Conservation (phyloP, 192 early-diverging fungal species). For the Coemansia sp. region DNA sequence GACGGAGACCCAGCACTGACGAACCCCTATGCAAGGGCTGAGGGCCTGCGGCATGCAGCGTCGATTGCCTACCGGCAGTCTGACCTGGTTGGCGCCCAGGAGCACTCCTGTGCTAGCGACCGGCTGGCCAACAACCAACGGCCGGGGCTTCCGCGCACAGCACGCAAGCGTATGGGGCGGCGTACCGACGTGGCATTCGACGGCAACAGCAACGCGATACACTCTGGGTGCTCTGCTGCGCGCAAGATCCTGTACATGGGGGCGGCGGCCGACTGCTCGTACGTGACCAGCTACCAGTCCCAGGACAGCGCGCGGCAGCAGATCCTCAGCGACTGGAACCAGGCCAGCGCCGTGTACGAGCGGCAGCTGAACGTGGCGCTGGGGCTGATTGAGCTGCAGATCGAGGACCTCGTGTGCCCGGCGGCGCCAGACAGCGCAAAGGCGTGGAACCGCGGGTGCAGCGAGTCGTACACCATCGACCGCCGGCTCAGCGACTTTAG, state of each 20-base stretch:
- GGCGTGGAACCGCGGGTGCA: constrained; percentile 83
- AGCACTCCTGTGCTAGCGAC: constrained; percentile 24
- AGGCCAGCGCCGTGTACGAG: constrained; percentile 82
- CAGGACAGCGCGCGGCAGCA: constrained; percentile 63
- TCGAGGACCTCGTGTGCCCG: constrained; percentile 68
- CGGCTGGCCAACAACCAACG: constrained; percentile 24
- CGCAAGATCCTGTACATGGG: constrained; percentile 61
- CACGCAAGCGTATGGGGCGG: constrained; percentile 27
- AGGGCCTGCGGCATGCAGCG: constrained; percentile 27
- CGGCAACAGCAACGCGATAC: constrained; percentile 23
- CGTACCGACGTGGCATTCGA: constrained; percentile 30
- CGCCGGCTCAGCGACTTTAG: constrained; percentile 85
- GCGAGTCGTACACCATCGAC: constrained; percentile 67
- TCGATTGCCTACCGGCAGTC: constrained; percentile 70
- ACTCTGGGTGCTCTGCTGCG: constrained; percentile 35
- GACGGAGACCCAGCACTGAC: constrained; percentile 56
- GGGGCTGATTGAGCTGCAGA: constrained; percentile 77
- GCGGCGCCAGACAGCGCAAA: constrained; percentile 22
- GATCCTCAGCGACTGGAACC: constrained; percentile 84
- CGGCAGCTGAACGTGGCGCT: constrained; percentile 83
- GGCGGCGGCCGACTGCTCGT: constrained; percentile 78
- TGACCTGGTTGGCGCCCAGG: constrained; percentile 48
- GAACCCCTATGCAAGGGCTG: constrained; percentile 28
- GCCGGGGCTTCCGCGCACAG: constrained; percentile 20
- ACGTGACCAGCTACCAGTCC: constrained; percentile 61